phyloP scores from a whole-genome alignment of 2,329 filamentous ascomycete genomes.

The Zelopaecilomyces penicillatus region DNA sequence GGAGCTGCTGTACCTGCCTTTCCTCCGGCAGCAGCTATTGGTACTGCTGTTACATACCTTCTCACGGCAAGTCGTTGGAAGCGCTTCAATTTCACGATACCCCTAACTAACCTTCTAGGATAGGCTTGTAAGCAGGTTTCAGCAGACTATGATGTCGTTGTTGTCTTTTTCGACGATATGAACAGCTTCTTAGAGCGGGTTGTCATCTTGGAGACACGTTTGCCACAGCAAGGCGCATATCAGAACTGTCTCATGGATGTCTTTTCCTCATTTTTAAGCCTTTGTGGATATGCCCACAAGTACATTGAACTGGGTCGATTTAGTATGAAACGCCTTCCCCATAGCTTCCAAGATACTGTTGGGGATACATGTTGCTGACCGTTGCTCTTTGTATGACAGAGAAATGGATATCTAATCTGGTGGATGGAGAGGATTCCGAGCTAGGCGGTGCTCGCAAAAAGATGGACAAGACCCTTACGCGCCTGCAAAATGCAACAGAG shows the following conservation, averaged over 20 bases:
- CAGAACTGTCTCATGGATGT: slow-evolving; percentile 28
- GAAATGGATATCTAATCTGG: slow-evolving; percentile 22
- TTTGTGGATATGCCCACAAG: slow-evolving; percentile 26
- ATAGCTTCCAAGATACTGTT: background rate
- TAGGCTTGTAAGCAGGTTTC: slow-evolving; percentile 21
- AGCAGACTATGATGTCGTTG: slow-evolving; percentile 29
- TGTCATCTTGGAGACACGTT: slow-evolving; percentile 23
- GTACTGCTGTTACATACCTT: slow-evolving; percentile 25
- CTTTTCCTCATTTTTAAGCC: slow-evolving; percentile 23
- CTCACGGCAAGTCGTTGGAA: slow-evolving; percentile 14
- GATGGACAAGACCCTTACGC: slow-evolving; percentile 19
- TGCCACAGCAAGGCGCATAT: slow-evolving; percentile 21
- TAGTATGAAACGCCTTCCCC: slow-evolving; percentile 10
- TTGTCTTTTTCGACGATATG: slow-evolving; percentile 31
- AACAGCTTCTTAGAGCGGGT: slow-evolving; percentile 27
- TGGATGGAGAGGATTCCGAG: slow-evolving; percentile 22
- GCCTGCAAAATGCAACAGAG: slow-evolving; percentile 24
- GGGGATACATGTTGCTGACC: too few species aligned
- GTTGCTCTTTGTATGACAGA: slow-evolving; percentile 8
- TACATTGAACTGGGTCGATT: slow-evolving; percentile 26
- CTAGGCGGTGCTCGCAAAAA: slow-evolving; percentile 20
- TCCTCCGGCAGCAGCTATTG: slow-evolving; percentile 24
- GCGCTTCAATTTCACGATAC: background rate
- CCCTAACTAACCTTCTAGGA: background rate
- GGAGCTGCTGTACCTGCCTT: slow-evolving; percentile 22